Percentiles rank a stretch among this genome's conserved stretches.
Conservation (phyloP, 2,329 filamentous ascomycete genomes). For the Aspergillus ochraceoroseus region DNA sequence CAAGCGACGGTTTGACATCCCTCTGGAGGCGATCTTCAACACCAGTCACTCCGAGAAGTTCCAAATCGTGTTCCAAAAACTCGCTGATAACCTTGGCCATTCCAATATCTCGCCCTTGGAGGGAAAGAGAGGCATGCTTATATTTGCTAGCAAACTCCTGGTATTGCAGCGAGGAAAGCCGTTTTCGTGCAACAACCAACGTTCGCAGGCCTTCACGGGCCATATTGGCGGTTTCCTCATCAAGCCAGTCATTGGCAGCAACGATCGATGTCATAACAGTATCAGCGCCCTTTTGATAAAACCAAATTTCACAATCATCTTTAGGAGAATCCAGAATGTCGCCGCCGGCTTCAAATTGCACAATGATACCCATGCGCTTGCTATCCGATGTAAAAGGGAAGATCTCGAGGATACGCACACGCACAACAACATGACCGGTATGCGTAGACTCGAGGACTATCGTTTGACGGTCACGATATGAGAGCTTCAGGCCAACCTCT, state of each 20-base stretch:
- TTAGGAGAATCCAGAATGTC: conserved; percentile 48
- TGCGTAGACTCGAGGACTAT: conserved; percentile 77
- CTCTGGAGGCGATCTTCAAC: conserved; percentile 95
- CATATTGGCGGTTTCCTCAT: conserved; percentile 99
- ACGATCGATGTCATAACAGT: conserved; percentile 98
- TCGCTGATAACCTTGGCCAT: conserved; percentile 76
- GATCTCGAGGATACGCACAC: conserved; percentile 82
- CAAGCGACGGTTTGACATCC: conserved; percentile 91
- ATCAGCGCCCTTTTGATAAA: conserved; percentile 97
- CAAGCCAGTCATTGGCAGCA: conserved; percentile 93
- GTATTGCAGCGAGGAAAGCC: conserved; percentile 72
- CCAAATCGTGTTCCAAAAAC: conserved; percentile 79
- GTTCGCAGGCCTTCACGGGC: conserved; percentile 92
- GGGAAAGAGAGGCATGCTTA: conserved; percentile 71
- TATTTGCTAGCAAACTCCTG: conserved; percentile 70
- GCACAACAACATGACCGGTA: conserved; percentile 68
- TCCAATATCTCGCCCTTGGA: conserved; percentile 72
- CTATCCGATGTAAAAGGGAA: conserved; percentile 98
- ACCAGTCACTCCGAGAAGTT: conserved; percentile 92
- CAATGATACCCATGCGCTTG: conserved; percentile 96
- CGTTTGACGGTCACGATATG: conserved; percentile 77
- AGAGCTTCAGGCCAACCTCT: conserved; percentile 76
- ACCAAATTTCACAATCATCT: conserved; percentile 79
- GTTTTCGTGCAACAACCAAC: conserved; percentile 88
- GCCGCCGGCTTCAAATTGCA: conserved; percentile 68